Percentiles rank a stretch among this genome's conserved stretches.
These are phyloP conservation scores for Boletus barrowsii DNA, from an alignment of 768 basidiomycete genomes.

Conservation along the genomic window DNA sequence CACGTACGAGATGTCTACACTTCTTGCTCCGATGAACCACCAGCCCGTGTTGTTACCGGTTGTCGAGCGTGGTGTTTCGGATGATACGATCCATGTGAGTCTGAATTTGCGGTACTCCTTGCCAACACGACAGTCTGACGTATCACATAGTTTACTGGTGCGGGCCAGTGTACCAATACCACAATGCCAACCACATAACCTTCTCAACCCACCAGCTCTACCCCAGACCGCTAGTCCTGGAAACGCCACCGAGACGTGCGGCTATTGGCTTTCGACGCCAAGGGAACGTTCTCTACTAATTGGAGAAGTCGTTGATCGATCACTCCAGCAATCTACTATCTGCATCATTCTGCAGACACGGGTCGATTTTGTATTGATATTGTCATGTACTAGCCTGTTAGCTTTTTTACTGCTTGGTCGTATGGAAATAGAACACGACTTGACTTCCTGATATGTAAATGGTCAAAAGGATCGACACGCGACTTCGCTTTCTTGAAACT, in stretches of 20 bases:
- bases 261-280: background rate
- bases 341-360: background rate
- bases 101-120: background rate
- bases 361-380: constrained; percentile 11
- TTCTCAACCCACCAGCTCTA: background rate
- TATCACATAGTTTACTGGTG: constrained; percentile 22
- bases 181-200: constrained; percentile 3
- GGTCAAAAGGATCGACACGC: no score
- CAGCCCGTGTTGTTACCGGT: constrained; percentile 37
- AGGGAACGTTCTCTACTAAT: background rate
- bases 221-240: background rate
- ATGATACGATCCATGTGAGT: constrained; percentile 41
- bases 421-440: no score
- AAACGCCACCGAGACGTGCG: background rate
- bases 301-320: constrained; percentile 15
- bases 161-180: constrained; percentile 10
- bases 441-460: no score
- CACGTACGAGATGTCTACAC: constrained; percentile 43
- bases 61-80: constrained; percentile 40
- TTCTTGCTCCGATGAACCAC: constrained; percentile 48
- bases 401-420: no score
- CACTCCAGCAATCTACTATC: background rate
- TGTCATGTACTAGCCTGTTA: background rate
- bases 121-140: constrained; percentile 1
- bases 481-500: no score